Evolutionary conservation across 306 rosid genomes (phyloP).

Genomic region (Parietaria judaica): DNA sequence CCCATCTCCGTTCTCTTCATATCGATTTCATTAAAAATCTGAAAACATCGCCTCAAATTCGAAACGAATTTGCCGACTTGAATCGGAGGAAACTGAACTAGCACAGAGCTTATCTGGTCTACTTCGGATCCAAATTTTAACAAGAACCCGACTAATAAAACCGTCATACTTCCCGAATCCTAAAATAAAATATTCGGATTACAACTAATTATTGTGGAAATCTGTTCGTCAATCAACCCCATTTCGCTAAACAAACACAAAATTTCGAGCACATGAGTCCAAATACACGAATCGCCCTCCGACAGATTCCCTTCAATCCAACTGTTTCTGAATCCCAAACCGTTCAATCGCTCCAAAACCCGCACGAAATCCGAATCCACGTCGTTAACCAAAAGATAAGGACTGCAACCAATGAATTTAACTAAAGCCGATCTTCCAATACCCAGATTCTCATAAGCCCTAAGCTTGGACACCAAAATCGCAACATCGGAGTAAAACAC

Average conservation of each 20-base stretch:
- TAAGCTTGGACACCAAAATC: constrained; percentile 48
- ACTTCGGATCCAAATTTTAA: constrained; percentile 46
- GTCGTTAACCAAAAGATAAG: constrained; percentile 58
- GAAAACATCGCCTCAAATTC: constrained; percentile 44
- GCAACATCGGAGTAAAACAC: constrained; percentile 36
- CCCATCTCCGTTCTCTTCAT: constrained; percentile 51
- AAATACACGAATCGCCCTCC: constrained; percentile 36
- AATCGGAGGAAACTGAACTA: constrained; percentile 50
- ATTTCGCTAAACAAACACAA: constrained; percentile 33
- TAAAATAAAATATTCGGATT: constrained; percentile 51
- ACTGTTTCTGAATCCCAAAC: constrained; percentile 33
- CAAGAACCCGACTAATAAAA: constrained; percentile 46
- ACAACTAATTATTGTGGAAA: constrained; percentile 27
- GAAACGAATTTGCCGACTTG: constrained; percentile 31
- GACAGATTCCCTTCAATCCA: constrained; percentile 41
- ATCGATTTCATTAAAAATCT: constrained; percentile 43
- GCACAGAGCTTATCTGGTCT: constrained; percentile 34
- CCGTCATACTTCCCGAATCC: constrained; percentile 48
- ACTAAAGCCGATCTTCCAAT: constrained; percentile 20
- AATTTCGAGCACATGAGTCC: constrained; percentile 46
- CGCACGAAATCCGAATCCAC: constrained; percentile 30
- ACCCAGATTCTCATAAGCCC: constrained; percentile 46
- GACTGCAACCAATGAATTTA: constrained; percentile 36
- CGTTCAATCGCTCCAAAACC: constrained; percentile 43
- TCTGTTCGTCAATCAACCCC: constrained; percentile 32